phyloP scores from a whole-genome alignment of 768 basidiomycete species.

The Russula emetica region DNA sequence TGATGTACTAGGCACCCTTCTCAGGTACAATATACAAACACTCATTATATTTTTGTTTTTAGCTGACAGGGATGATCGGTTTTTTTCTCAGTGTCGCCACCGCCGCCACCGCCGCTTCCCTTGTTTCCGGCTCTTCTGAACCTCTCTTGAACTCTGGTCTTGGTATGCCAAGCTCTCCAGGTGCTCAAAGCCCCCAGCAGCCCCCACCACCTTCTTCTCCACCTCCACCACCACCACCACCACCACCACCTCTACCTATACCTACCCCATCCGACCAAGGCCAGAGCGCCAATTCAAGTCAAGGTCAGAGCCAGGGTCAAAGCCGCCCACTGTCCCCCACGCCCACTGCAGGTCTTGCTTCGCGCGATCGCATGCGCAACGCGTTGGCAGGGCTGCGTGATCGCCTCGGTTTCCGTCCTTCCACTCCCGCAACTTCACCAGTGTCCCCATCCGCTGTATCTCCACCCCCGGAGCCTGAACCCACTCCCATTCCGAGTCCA shows the following conservation, averaged over 20 bases:
- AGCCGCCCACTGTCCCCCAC: slow-evolving; percentile 41
- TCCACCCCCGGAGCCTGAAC: slow-evolving; percentile 13
- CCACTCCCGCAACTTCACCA: slow-evolving; percentile 6
- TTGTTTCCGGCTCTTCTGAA: slow-evolving; percentile 68
- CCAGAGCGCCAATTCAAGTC: neutral
- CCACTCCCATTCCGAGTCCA: slow-evolving; percentile 5
- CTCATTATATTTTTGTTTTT: slow-evolving; percentile 5
- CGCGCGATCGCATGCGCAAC: slow-evolving; percentile 48
- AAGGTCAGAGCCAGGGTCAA: slow-evolving; percentile 10
- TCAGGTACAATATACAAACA: slow-evolving; percentile 50
- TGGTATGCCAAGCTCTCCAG: slow-evolving; percentile 35
- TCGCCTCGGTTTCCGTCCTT: slow-evolving; percentile 47
- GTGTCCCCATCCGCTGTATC: neutral
- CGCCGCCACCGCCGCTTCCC: slow-evolving; percentile 86
- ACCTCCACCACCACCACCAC: neutral
- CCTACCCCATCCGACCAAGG: neutral
- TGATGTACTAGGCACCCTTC: slow-evolving; percentile 75
- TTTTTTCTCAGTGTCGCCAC: slow-evolving; percentile 63
- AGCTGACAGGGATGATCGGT: neutral
- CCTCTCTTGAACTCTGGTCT: slow-evolving; percentile 58
- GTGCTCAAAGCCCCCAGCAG: slow-evolving; percentile 21
- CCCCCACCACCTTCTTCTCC: neutral
- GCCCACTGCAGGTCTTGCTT: slow-evolving; percentile 38
- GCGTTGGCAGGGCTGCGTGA: slow-evolving; percentile 69
- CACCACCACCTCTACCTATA: neutral